Base-by-base conservation (phyloP, 169 alveolate species). In the Cryptosporidium meleagridis region DNA sequence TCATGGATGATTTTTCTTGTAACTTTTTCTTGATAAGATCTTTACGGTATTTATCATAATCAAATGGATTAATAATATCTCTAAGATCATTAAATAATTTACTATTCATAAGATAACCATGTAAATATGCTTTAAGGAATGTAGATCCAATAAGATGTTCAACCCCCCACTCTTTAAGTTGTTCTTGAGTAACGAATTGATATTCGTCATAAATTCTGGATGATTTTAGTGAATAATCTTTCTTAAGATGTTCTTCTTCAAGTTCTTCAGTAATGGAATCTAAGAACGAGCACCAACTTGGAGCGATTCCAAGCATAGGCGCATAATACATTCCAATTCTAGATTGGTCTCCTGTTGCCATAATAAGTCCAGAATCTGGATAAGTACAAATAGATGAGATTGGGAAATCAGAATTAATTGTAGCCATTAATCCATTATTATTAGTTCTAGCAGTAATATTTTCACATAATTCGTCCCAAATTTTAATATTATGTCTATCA, bases 251-350 rank as follows among this genome's bases (percentile, higher is more conserved):
- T 8, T 93, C 92, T 71, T 96, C 98, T 86, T 97, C 99, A 93
- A 98, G 89, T 91, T 98, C 99, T 89, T 98, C 99, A 0, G 99
- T 98, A 39, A 98, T 93, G 85, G 95, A 96, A 85, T 98, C 99
- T 62, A 98, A 91, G 94, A 97, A 98, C 52, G 98, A 94, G 61
- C 99, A 97, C 99, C 99, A 98, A 94, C 91, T 96, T 58, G 99
- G 99, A 14, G 99, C 99, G 10, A 97, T 96, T 2, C 99, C 99
- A 44, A 98, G 87, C 73, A 92, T 91, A 16, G 99, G 99, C 8
- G 97, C 92, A 89, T 96, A 98, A 92, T 95, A 97, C 23, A 96
- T 93, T 45, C 98, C 99, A 1, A 98, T 93, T 89, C 97, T 95
- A 39, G 96, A 94, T 67, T 96, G 94, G 92, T 98, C 99, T 39